Percentiles rank a stretch among this genome's conserved stretches.
These are phyloP conservation scores for Zasmidium citrigriseum DNA, from an alignment of 2,329 filamentous ascomycete genomes.

Conservation along the genomic window DNA sequence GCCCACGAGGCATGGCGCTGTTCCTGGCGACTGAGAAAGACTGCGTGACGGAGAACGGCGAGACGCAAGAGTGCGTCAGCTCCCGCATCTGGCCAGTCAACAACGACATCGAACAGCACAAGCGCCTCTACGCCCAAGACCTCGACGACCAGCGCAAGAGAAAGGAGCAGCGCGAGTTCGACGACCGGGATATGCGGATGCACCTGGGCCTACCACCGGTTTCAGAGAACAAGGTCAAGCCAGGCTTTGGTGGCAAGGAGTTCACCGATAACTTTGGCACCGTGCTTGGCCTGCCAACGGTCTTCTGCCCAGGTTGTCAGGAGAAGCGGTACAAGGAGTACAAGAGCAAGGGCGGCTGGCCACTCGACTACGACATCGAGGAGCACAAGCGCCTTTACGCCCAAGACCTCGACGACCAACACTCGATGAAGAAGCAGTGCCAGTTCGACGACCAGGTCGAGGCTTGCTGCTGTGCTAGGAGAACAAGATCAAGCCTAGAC, in stretches of 20 bases:
- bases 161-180: neutral
- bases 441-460: too few relatives aligned
- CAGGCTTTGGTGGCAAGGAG: slow-evolving; percentile 17
- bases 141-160: neutral
- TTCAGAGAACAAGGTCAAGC: slow-evolving; percentile 4
- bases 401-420: too few relatives aligned
- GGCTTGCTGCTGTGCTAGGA: too few relatives aligned
- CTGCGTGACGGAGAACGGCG: slow-evolving; percentile 54
- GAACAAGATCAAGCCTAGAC: too few relatives aligned
- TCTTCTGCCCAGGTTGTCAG: slow-evolving; percentile 31
- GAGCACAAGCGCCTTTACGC: too few relatives aligned
- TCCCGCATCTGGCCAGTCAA: slow-evolving; percentile 28
- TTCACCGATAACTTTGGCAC: slow-evolving; percentile 23
- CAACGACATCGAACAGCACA: slow-evolving; percentile 28
- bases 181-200: slow-evolving; percentile 3
- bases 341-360: too few relatives aligned
- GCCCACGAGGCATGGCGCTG: slow-evolving; percentile 46
- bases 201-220: neutral
- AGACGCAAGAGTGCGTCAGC: slow-evolving; percentile 60
- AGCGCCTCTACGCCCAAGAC: slow-evolving; percentile 11
- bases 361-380: too few relatives aligned
- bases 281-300: slow-evolving; percentile 41
- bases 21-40: slow-evolving; percentile 66
- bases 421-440: too few relatives aligned
- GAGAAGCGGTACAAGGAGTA: neutral